Percentiles rank a stretch among this genome's conserved stretches.
Conservation (phyloP, 208 protist species). For the Trypanosoma cruzi region DNA sequence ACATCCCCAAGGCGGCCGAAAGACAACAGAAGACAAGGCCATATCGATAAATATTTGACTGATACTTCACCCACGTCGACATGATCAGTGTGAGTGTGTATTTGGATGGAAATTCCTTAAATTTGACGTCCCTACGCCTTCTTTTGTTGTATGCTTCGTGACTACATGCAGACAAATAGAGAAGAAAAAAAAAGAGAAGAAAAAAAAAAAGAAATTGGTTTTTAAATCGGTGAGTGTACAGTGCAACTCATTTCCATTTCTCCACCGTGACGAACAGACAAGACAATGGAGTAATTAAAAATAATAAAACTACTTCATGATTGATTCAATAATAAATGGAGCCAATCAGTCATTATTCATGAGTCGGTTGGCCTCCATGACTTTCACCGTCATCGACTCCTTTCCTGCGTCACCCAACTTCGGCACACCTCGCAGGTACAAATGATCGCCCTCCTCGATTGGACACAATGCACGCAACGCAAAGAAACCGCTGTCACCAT, state of each 20-base stretch:
- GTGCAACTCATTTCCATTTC: not conserved
- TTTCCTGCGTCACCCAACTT: conserved; percentile 39
- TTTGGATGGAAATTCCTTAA: not conserved
- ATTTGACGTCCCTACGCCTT: not conserved
- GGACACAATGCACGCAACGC: conserved; percentile 69
- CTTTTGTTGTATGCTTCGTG: not conserved
- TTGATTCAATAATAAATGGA: not conserved
- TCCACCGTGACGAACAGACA: too few species aligned
- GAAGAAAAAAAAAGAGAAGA: too few species aligned
- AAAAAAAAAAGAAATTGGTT: not conserved
- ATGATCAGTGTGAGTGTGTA: conserved; percentile 6
- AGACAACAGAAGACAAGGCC: conserved; percentile 83
- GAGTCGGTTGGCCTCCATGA: conserved; percentile 73
- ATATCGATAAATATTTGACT: conserved; percentile 68
- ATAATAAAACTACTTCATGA: not conserved
- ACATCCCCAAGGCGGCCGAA: conserved; percentile 45
- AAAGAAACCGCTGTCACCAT: conserved; percentile 64
- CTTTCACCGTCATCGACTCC: conserved; percentile 55
- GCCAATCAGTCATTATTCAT: conserved; percentile 33
- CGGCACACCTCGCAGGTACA: conserved; percentile 75
- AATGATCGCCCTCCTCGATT: conserved; percentile 67
- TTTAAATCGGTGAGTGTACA: not conserved
- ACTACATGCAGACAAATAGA: conserved; percentile 7
- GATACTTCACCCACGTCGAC: conserved; percentile 42
- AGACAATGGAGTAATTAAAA: conserved; percentile 50